These are phyloP conservation scores for Venturia oleaginea DNA, from an alignment of 2,329 filamentous ascomycete species.

Conservation along the genomic window DNA sequence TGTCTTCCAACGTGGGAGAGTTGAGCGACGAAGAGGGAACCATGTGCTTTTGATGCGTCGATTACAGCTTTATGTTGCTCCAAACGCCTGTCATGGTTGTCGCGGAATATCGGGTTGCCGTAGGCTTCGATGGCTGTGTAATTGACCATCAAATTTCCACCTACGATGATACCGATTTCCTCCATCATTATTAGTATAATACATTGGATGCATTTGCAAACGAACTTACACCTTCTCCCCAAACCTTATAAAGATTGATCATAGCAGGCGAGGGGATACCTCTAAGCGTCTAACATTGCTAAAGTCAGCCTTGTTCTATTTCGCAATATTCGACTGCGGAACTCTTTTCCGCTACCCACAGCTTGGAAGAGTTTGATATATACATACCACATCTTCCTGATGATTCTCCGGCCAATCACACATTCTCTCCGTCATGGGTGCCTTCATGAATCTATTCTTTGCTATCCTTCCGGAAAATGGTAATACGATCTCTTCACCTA, in stretches of 20 bases:
- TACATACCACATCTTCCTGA: constrained; percentile 5
- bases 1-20: constrained; percentile 56
- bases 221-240: constrained; percentile 44
- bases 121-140: constrained; percentile 48
- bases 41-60: constrained; percentile 45
- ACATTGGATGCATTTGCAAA: not conserved
- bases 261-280: constrained; percentile 14
- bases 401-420: constrained; percentile 41
- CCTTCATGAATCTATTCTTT: constrained; percentile 9
- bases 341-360: not conserved
- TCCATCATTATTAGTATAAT: not conserved
- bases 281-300: constrained; percentile 29
- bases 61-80: constrained; percentile 51
- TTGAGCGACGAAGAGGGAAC: constrained; percentile 49
- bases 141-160: constrained; percentile 57
- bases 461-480: constrained; percentile 9
- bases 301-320: constrained; percentile 24
- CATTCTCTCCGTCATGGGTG: constrained; percentile 57
- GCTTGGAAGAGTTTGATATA: constrained; percentile 41
- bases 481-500: constrained; percentile 4
- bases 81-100: constrained; percentile 48
- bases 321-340: constrained; percentile 28
- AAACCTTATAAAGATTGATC: constrained; percentile 45
- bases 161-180: constrained; percentile 46
- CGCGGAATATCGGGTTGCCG: constrained; percentile 52